Percentiles rank a stretch among this genome's conserved stretches.
Evolutionary conservation across 1,139 yeast genomes (phyloP).

Genomic region (Geotrichum armillariae): DNA sequence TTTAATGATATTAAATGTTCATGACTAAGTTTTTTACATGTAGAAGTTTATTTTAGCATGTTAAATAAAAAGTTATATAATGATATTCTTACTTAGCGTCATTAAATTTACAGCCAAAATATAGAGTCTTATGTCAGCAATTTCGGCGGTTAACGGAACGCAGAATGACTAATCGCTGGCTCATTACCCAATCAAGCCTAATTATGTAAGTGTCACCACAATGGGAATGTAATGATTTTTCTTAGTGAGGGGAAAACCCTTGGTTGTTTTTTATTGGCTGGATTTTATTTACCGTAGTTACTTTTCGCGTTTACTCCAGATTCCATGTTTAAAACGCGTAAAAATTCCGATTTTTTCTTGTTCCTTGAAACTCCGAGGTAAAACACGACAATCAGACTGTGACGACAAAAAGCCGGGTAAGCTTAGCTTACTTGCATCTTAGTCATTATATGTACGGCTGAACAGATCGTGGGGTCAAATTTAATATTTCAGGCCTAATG

Average conservation of each 20-base stretch:
- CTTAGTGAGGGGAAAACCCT: background rate
- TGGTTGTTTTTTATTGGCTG: background rate
- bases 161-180: background rate
- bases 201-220: slow-evolving; percentile 1
- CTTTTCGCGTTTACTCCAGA: no score
- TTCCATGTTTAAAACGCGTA: no score
- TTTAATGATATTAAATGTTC: background rate
- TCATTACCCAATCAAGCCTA: slow-evolving; percentile 9
- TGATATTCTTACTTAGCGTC: background rate
- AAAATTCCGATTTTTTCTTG: no score
- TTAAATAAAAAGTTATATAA: background rate
- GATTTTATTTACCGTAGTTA: background rate
- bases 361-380: no score
- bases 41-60: no score
- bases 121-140: background rate
- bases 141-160: slow-evolving; percentile 8
- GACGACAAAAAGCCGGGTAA: no score
- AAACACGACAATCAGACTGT: no score
- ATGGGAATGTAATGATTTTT: background rate
- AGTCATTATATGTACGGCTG: no score
- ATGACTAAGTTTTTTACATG: background rate
- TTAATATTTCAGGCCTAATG: no score
- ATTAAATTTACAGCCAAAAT: slow-evolving; percentile 1
- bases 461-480: no score
- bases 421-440: no score